phyloP scores from a whole-genome alignment of 257 asterid genomes.

The Eucommia ulmoides region DNA sequence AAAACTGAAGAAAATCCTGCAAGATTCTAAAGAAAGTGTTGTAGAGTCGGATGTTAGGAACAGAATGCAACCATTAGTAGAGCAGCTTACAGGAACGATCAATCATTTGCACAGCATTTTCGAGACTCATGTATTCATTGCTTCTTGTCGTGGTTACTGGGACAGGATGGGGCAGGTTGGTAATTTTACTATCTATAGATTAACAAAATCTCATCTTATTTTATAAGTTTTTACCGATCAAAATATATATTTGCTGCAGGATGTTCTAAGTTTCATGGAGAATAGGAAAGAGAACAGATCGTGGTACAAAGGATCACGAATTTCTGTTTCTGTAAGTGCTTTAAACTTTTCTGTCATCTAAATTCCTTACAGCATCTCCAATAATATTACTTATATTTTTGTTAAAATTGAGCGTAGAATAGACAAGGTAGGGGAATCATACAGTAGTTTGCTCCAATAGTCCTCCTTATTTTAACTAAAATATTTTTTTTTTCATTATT shows the following conservation, averaged over 20 bases:
- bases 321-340: constrained; percentile 41
- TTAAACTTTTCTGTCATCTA: no score
- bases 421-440: no score
- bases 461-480: no score
- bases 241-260: constrained; percentile 13
- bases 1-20: constrained; percentile 37
- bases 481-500: no score
- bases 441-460: no score
- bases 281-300: constrained; percentile 42
- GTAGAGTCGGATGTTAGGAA: constrained; percentile 32
- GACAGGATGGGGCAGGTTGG: constrained; percentile 43
- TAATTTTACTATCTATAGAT: not conserved
- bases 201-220: not conserved
- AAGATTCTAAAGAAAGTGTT: constrained; percentile 31
- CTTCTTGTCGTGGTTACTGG: constrained; percentile 43
- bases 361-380: no score
- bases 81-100: constrained; percentile 27
- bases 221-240: not conserved
- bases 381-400: no score
- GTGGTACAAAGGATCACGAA: constrained; percentile 39
- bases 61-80: constrained; percentile 38
- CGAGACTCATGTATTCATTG: constrained; percentile 30
- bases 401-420: no score
- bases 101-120: constrained; percentile 31
- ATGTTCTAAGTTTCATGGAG: constrained; percentile 35